A percentile compares a stretch with the other conserved stretches of the same genome.
These are phyloP conservation scores for Fraxinus platypoda DNA, from an alignment of 305 asterid species.

Conservation along the genomic window DNA sequence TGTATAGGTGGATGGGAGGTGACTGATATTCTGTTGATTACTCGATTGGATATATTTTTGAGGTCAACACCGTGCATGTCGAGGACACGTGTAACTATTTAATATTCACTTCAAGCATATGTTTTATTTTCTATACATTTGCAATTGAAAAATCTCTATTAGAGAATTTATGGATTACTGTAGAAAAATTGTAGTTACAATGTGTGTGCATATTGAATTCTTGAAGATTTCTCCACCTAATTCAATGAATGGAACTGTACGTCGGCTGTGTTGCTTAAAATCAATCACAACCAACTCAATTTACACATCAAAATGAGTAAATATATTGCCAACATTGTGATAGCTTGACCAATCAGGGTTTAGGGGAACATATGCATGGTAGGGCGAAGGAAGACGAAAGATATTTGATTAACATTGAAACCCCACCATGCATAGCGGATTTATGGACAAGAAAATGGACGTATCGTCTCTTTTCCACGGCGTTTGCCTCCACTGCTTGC, in stretches of 20 bases:
- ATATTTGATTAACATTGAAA: constrained; percentile 1
- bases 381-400: constrained; percentile 33
- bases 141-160: neutral
- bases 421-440: constrained; percentile 32
- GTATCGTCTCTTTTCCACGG: constrained; percentile 4
- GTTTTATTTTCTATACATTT: neutral
- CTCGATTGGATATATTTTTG: neutral
- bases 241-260: neutral
- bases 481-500: constrained; percentile 1
- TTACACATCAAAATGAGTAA: constrained; percentile 29
- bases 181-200: neutral
- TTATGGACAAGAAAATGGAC: constrained; percentile 27
- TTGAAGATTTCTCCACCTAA: neutral
- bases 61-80: neutral
- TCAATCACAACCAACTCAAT: constrained; percentile 22
- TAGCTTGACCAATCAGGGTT: constrained; percentile 27
- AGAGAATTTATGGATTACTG: neutral
- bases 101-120: neutral
- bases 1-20: neutral
- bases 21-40: neutral
- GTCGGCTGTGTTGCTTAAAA: neutral
- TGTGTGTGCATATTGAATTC: neutral
- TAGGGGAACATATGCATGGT: constrained; percentile 38
- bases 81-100: neutral
- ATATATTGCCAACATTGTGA: constrained; percentile 13